phyloP scores from a whole-genome alignment of 352 stramenopile species.

The Sclerospora graminicola region DNA sequence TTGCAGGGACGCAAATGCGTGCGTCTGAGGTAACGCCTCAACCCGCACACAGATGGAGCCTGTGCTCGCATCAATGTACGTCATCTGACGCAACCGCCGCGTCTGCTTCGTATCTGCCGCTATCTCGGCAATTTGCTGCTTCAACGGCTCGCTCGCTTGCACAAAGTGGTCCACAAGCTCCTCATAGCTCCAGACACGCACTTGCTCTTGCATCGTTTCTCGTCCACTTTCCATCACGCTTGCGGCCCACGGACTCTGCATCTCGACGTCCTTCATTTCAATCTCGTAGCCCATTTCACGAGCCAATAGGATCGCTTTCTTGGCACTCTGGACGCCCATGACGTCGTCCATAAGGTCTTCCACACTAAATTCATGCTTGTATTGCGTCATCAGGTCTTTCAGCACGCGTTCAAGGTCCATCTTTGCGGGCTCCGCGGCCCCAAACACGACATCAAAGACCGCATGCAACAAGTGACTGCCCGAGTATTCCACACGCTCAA shows the following conservation, averaged over 20 bases:
- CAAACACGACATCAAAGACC: conserved; percentile 49
- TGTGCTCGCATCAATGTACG: conserved; percentile 33
- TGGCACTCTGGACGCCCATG: conserved; percentile 79
- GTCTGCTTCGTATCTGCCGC: conserved; percentile 14
- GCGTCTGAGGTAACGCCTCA: conserved; percentile 24
- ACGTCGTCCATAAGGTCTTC: conserved; percentile 89
- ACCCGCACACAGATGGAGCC: conserved; percentile 45
- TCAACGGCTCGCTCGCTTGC: conserved; percentile 25
- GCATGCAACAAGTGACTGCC: conserved; percentile 83
- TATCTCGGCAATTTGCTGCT: conserved; percentile 26
- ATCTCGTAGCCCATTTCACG: conserved; percentile 86
- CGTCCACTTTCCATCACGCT: conserved; percentile 19
- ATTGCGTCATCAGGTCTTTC: conserved; percentile 44
- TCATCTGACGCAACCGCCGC: conserved; percentile 42
- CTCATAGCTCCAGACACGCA: conserved; percentile 36
- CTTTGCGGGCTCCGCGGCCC: conserved; percentile 12
- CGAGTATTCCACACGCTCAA: conserved; percentile 85
- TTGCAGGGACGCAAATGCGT: conserved; percentile 57
- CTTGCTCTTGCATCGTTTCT: conserved; percentile 24
- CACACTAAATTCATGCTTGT: conserved; percentile 40
- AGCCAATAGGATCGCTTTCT: conserved; percentile 89
- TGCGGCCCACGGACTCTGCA: conserved; percentile 36
- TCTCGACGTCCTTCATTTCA: conserved; percentile 58
- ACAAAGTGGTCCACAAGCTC: conserved; percentile 48
- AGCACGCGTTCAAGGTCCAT: conserved; percentile 59